Percentiles rank a stretch among this genome's conserved stretches.
These are phyloP conservation scores for Daldinia loculata DNA, from an alignment of 495 filamentous ascomycete species.

Conservation along the genomic window DNA sequence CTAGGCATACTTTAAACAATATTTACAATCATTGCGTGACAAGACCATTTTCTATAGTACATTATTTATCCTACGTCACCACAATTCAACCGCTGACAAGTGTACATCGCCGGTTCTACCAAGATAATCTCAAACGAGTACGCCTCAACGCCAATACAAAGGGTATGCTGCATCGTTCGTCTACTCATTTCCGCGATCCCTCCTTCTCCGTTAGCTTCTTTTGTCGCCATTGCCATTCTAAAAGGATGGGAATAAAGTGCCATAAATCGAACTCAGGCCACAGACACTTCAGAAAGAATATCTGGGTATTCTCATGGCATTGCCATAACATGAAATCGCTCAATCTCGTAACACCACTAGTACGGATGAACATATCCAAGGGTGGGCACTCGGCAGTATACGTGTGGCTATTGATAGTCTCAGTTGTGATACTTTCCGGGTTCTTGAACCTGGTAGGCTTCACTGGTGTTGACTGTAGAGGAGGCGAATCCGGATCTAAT, in stretches of 20 bases:
- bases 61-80: slow-evolving; percentile 2
- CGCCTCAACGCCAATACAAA: slow-evolving; percentile 31
- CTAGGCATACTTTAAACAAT: background rate
- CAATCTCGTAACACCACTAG: slow-evolving; percentile 87
- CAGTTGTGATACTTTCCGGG: slow-evolving; percentile 84
- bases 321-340: slow-evolving; percentile 99
- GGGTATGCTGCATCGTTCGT: slow-evolving; percentile 19
- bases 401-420: slow-evolving; percentile 80
- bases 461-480: slow-evolving; percentile 43
- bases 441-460: slow-evolving; percentile 54
- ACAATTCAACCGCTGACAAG: background rate
- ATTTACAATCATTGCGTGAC: background rate
- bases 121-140: background rate
- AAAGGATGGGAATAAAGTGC: slow-evolving; percentile 89
- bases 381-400: slow-evolving; percentile 87
- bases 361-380: slow-evolving; percentile 87
- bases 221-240: slow-evolving; percentile 87
- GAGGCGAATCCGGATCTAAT: slow-evolving; percentile 58
- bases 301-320: slow-evolving; percentile 88
- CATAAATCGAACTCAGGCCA: slow-evolving; percentile 98
- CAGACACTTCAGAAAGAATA: slow-evolving; percentile 88
- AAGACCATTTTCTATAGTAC: background rate
- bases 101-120: background rate
- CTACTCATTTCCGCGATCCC: slow-evolving; percentile 44
- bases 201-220: slow-evolving; percentile 60